These are phyloP conservation scores for Coffea eugenioides DNA, from an alignment of 257 asterid species.

Conservation along the genomic window DNA sequence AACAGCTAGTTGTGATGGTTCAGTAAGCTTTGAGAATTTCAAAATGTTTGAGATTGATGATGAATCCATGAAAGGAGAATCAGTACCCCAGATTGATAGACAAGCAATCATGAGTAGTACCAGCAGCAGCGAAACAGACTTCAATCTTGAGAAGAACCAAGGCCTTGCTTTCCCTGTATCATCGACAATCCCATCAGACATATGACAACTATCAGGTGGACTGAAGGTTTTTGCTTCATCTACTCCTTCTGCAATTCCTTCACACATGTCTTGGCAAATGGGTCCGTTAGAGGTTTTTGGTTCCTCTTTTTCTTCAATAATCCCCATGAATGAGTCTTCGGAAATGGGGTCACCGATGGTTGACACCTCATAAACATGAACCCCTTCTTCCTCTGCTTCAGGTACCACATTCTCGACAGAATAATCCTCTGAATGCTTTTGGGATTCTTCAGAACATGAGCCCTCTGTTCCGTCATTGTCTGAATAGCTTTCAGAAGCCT, in stretches of 20 bases:
- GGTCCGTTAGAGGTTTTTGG: background rate
- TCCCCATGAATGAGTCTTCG: background rate
- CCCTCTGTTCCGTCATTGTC: constrained; percentile 48
- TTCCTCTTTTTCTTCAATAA: background rate
- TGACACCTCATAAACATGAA: constrained; percentile 24
- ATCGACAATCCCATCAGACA: constrained; percentile 25
- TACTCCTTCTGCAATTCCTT: constrained; percentile 28
- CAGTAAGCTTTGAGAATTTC: constrained; percentile 30
- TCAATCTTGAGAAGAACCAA: constrained; percentile 28
- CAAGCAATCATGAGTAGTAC: constrained; percentile 41
- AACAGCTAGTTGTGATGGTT: constrained; percentile 33
- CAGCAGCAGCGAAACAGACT: constrained; percentile 38
- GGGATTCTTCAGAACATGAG: constrained; percentile 39
- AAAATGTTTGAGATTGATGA: constrained; percentile 29
- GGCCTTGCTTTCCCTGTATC: constrained; percentile 28
- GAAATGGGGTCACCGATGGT: background rate
- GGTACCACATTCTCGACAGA: constrained; percentile 23
- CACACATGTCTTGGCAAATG: background rate
- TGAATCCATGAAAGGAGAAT: constrained; percentile 32
- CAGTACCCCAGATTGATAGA: constrained; percentile 33
- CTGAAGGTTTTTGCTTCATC: background rate
- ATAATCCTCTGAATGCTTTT: constrained; percentile 28
- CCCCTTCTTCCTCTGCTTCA: constrained; percentile 15
- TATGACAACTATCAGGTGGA: background rate
- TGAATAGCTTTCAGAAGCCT: constrained; percentile 44